Conservation (phyloP, 139 green algal species). For the Micromonas commoda region DNA sequence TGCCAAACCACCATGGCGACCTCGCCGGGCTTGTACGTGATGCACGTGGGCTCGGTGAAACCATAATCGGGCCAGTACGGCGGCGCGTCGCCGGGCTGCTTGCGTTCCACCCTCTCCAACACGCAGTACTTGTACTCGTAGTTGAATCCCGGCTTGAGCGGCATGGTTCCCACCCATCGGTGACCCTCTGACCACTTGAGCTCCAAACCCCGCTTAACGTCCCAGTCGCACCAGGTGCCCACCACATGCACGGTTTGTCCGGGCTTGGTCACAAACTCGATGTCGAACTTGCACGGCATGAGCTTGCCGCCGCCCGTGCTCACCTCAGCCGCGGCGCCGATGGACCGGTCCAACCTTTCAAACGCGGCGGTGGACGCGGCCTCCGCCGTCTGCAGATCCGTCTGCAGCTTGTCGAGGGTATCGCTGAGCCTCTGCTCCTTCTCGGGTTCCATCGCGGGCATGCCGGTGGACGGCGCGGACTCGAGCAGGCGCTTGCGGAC, state of each 20-base stretch:
- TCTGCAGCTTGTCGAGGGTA: too few relatives aligned
- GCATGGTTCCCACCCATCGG: not conserved
- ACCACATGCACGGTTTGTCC: not conserved
- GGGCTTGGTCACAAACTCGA: not conserved
- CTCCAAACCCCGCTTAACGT: not conserved
- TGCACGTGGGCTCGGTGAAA: not conserved
- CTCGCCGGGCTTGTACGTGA: not conserved
- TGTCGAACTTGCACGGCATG: not conserved
- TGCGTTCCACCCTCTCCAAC: not conserved
- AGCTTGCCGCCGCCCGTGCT: too few relatives aligned
- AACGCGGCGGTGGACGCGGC: too few relatives aligned
- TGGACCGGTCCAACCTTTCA: too few relatives aligned
- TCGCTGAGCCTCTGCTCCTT: too few relatives aligned
- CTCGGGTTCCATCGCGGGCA: too few relatives aligned
- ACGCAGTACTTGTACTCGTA: slow-evolving; percentile 15
- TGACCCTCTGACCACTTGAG: not conserved
- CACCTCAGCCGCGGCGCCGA: too few relatives aligned
- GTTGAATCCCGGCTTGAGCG: not conserved
- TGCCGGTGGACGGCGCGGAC: too few relatives aligned
- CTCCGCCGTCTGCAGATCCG: too few relatives aligned
- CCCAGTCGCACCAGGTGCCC: slow-evolving; percentile 14
- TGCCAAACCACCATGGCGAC: not conserved
- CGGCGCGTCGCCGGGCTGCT: not conserved
- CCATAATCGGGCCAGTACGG: not conserved
- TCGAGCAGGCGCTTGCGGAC: too few relatives aligned